Percentiles rank a stretch among this genome's conserved stretches.
Evolutionary conservation across 768 basidiomycete genomes (phyloP).

Genomic region (Sarcodon aspratus): DNA sequence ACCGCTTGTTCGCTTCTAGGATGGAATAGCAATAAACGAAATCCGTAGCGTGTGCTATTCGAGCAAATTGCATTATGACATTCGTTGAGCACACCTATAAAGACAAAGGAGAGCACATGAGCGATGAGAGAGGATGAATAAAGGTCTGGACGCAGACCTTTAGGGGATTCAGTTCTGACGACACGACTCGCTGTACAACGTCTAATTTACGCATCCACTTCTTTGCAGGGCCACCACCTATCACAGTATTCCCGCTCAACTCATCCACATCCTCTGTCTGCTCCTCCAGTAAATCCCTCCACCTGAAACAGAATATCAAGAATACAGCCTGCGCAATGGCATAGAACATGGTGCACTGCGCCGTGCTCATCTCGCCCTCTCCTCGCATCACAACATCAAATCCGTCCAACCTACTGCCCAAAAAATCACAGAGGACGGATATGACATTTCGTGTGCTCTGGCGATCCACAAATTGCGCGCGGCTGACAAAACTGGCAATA

Average conservation of each 20-base stretch:
- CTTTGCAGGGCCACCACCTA: slow-evolving; percentile 19
- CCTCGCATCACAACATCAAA: slow-evolving; percentile 39
- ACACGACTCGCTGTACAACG: slow-evolving; percentile 69
- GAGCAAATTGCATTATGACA: slow-evolving; percentile 91
- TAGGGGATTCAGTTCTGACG: slow-evolving; percentile 79
- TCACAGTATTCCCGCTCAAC: slow-evolving; percentile 12
- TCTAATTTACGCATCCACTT: slow-evolving; percentile 83
- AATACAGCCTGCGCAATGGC: slow-evolving; percentile 88
- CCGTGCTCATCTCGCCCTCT: slow-evolving; percentile 20
- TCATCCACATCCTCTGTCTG: slow-evolving; percentile 40
- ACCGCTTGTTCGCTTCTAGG: slow-evolving; percentile 77
- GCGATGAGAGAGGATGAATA: neutral
- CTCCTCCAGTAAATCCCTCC: slow-evolving; percentile 73
- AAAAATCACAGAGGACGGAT: slow-evolving; percentile 75
- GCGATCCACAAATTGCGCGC: slow-evolving; percentile 77
- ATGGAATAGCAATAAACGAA: slow-evolving; percentile 94
- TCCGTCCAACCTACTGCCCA: slow-evolving; percentile 67
- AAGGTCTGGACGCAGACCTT: slow-evolving; percentile 39
- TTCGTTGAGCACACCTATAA: slow-evolving; percentile 76
- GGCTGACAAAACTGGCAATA: slow-evolving; percentile 84
- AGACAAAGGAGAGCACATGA: neutral
- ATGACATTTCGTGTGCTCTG: slow-evolving; percentile 65
- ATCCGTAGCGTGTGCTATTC: slow-evolving; percentile 77
- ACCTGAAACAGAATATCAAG: slow-evolving; percentile 95
- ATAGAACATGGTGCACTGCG: slow-evolving; percentile 72